Evolutionary conservation across 768 basidiomycete species (phyloP).

Genomic region (Coprinopsis cinerea): DNA sequence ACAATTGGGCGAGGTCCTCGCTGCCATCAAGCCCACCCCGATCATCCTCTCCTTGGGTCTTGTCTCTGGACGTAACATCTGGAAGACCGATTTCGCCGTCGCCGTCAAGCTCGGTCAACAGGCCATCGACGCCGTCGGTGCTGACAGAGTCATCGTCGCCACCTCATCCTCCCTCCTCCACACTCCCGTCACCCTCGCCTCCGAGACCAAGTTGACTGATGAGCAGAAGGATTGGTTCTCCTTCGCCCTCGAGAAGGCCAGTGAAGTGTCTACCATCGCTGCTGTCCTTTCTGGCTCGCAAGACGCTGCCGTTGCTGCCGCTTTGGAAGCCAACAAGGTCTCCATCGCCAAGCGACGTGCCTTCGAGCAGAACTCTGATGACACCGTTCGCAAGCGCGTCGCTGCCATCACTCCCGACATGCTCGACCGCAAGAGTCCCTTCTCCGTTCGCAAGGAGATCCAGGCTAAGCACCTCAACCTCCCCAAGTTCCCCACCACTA

Average conservation of each 20-base stretch:
- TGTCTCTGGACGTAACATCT: slow-evolving; percentile 98
- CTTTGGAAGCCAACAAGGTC: slow-evolving; percentile 81
- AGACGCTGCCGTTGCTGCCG: slow-evolving; percentile 59
- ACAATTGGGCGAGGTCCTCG: slow-evolving; percentile 79
- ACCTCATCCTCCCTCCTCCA: slow-evolving; percentile 98
- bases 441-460: slow-evolving; percentile 78
- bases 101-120: slow-evolving; percentile 80
- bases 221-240: slow-evolving; percentile 98
- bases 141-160: slow-evolving; percentile 85
- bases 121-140: slow-evolving; percentile 77
- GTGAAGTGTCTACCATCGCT: slow-evolving; percentile 85
- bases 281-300: slow-evolving; percentile 82
- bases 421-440: slow-evolving; percentile 85
- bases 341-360: slow-evolving; percentile 93
- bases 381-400: slow-evolving; percentile 92
- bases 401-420: slow-evolving; percentile 81
- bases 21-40: slow-evolving; percentile 76
- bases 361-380: slow-evolving; percentile 92
- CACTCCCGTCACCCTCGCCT: slow-evolving; percentile 92
- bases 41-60: slow-evolving; percentile 88
- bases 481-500: slow-evolving; percentile 97
- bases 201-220: slow-evolving; percentile 83
- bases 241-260: slow-evolving; percentile 94
- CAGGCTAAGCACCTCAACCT: slow-evolving; percentile 87
- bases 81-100: slow-evolving; percentile 91